Base-by-base conservation (phyloP, 108 stramenopile species). In the Hondaea fermentalgiana region DNA sequence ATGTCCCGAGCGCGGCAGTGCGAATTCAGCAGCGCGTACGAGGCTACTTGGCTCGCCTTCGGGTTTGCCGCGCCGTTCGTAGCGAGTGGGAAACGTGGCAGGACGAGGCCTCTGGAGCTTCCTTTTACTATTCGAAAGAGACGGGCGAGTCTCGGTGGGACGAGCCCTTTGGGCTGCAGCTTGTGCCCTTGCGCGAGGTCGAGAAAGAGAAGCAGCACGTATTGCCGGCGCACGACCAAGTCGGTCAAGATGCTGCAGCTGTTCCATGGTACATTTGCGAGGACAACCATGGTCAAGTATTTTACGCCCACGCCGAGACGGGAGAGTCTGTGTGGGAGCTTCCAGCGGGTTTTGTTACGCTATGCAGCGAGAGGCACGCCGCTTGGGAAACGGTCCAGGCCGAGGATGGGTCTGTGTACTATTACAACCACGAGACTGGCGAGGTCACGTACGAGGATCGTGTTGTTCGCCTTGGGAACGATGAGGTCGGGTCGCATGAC, bases 291-390 rank as follows among this genome's bases (percentile, higher is more conserved):
- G 76, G 76, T 23, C 14, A 47, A 12, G 76, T 53, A 12, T 83
- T 83, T 83, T 83, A 83, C 51, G 45, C 45, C 45, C 44, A 83
- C 23, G 76, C 45, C 12, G 28, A 53, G 6, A 83, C 76, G 16
- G 76, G 76, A 43, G 76, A 83, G 23, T 83, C 76, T 12, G 49
- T 53, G 25, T 83, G 76, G 76, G 76, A 83, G 76, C 76, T 83
- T 12, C 76, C 76, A 12, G 43, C 76, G 10, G 76, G 76, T 0
- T 83, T 83, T 23, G 51, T 83, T 6, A 83, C 76, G 6, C n/a
- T 83, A 23, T 42, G 6, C 35, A 69, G 64, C 64, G 45, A 43
- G 6, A 47, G 6, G 23, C 51, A 47, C 16, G n/a, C 49, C 12
- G 45, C 12, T 12, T 83, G 76, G 76, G 76, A 83, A 3, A 53